Conservation (phyloP, 306 rosid genomes). For the Oemleria cerasiformis region DNA sequence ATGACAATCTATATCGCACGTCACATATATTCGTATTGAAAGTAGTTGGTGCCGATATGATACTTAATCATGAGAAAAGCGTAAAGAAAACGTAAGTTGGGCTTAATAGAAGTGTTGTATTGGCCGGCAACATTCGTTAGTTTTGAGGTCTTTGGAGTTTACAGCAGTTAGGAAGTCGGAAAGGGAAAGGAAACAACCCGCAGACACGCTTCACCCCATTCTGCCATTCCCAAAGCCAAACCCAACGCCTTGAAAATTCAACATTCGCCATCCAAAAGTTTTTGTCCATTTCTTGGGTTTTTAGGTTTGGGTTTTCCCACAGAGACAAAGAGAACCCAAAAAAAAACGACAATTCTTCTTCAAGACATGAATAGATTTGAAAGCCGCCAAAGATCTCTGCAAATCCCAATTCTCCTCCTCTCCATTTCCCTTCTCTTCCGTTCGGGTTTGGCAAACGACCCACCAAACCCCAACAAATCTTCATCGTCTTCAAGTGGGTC, state of each 20-base stretch:
- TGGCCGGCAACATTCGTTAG: no score
- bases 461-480: conserved; percentile 35
- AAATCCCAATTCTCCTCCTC: conserved; percentile 24
- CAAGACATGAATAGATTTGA: conserved; percentile 36
- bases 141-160: no score
- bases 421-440: conserved; percentile 36
- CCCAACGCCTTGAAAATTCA: neutral
- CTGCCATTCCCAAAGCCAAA: no score
- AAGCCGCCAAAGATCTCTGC: conserved; percentile 42
- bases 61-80: no score
- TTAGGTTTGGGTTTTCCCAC: neutral
- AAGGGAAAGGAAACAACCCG: no score
- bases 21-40: no score
- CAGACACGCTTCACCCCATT: no score
- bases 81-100: no score
- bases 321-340: neutral
- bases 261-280: neutral
- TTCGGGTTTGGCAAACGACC: conserved; percentile 45
- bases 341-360: neutral
- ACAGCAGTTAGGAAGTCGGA: no score
- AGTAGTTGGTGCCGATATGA: no score
- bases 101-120: no score
- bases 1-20: no score
- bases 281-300: neutral
- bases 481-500: conserved; percentile 31